Conservation (phyloP, 805 yeast genomes). For the Ogataea siamensis region DNA sequence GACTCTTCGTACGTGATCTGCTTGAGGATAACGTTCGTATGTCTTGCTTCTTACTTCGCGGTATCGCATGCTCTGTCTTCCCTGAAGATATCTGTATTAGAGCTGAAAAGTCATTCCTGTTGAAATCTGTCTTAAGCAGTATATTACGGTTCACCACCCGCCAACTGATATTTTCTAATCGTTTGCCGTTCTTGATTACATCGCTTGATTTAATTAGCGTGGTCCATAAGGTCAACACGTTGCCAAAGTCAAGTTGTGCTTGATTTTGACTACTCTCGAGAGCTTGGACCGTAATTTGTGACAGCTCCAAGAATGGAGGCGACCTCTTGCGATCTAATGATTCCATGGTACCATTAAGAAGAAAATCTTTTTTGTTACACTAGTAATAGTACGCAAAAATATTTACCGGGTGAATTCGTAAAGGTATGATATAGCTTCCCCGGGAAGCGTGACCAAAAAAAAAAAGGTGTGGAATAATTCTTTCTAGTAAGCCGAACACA, state of each 20-base stretch:
- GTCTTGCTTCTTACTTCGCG: background rate
- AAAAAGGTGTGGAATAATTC: background rate
- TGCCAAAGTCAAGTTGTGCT: conserved; percentile 36
- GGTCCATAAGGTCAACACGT: conserved; percentile 42
- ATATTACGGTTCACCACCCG: conserved; percentile 35
- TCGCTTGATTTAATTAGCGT: conserved; percentile 36
- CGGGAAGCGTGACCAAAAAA: conserved; percentile 13
- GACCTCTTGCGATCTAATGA: conserved; percentile 28
- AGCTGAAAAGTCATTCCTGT: conserved; percentile 30
- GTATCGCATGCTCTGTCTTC: conserved; percentile 7
- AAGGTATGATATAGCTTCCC: background rate
- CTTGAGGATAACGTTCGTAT: conserved; percentile 3
- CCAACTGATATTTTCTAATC: conserved; percentile 38
- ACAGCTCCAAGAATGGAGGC: conserved; percentile 34
- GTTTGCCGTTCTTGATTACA: conserved; percentile 32
- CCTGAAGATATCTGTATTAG: conserved; percentile 29
- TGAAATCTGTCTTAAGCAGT: conserved; percentile 24
- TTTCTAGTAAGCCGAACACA: background rate
- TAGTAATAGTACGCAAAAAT: conserved; percentile 5
- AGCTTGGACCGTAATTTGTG: conserved; percentile 27
- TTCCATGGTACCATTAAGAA: conserved; percentile 15
- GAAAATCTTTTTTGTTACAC: conserved; percentile 1
- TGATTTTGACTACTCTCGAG: conserved; percentile 23
- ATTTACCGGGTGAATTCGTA: conserved; percentile 10
- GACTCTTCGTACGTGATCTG: conserved; percentile 9